phyloP scores from a whole-genome alignment of 306 rosid species.

The Rubus parviflorus region DNA sequence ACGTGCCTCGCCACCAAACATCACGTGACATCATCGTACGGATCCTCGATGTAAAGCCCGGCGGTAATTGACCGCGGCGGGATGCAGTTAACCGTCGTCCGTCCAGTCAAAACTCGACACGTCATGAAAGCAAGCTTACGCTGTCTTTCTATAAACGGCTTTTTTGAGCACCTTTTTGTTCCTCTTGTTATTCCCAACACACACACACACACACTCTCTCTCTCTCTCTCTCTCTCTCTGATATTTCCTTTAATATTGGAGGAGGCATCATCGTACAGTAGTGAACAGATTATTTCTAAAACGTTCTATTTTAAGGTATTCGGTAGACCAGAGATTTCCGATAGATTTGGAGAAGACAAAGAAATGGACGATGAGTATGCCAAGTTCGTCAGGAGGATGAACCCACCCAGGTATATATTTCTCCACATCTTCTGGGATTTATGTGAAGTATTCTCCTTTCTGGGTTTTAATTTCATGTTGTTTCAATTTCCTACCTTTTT shows the following conservation, averaged over 20 bases:
- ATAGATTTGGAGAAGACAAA: background rate
- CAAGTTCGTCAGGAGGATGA: slow-evolving; percentile 61
- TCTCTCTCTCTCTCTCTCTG: background rate
- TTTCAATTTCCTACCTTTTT: background rate
- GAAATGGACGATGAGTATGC: slow-evolving; percentile 58
- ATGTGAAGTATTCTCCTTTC: background rate
- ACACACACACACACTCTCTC: background rate
- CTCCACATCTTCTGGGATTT: no score
- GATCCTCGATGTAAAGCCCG: background rate
- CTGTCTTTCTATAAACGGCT: background rate
- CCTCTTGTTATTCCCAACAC: background rate
- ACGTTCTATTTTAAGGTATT: slow-evolving; percentile 2
- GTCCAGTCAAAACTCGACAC: background rate
- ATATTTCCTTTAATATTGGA: slow-evolving; percentile 34
- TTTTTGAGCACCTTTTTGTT: no score
- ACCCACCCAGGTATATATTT: slow-evolving; percentile 54
- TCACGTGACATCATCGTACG: slow-evolving; percentile 28
- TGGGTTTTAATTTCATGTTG: background rate
- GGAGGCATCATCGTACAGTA: slow-evolving; percentile 27
- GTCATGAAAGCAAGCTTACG: background rate
- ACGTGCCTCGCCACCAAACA: slow-evolving; percentile 20
- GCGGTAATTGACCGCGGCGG: background rate
- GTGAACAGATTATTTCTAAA: background rate
- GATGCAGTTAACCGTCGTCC: background rate
- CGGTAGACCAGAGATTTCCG: background rate